phyloP scores from a whole-genome alignment of 2,329 filamentous ascomycete species.

The Blumeriella jaapii region DNA sequence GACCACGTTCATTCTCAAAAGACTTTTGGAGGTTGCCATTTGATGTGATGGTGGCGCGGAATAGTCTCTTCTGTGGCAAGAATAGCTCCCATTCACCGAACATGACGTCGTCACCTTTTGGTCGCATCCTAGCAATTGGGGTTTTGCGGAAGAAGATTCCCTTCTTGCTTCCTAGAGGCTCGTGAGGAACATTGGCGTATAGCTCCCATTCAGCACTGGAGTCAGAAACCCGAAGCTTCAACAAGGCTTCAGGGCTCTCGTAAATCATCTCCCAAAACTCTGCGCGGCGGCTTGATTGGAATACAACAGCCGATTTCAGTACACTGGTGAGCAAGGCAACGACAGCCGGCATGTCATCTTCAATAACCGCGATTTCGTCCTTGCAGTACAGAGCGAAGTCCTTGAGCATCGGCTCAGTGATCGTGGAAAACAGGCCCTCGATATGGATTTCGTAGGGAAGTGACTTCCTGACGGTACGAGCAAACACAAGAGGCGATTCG shows the following conservation, averaged over 20 bases:
- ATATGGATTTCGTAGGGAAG: slow-evolving; percentile 32
- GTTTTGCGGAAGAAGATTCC: slow-evolving; percentile 30
- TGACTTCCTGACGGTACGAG: slow-evolving; percentile 30
- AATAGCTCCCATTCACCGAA: slow-evolving; percentile 35
- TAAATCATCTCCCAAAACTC: slow-evolving; percentile 33
- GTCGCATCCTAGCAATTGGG: slow-evolving; percentile 37
- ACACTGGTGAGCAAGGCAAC: slow-evolving; percentile 20
- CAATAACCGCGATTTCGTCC: too few species aligned
- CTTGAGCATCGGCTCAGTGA: background rate
- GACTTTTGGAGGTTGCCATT: slow-evolving; percentile 19
- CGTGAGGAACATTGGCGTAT: slow-evolving; percentile 30
- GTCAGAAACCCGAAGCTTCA: slow-evolving; percentile 31
- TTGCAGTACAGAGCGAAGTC: too few species aligned
- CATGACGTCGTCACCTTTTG: slow-evolving; percentile 25
- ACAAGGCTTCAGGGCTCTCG: slow-evolving; percentile 27
- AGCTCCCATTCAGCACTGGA: slow-evolving; percentile 34
- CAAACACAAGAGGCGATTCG: slow-evolving; percentile 33
- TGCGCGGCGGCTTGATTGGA: slow-evolving; percentile 27
- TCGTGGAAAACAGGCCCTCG: slow-evolving; percentile 13
- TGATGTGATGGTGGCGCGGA: slow-evolving; percentile 29
- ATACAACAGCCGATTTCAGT: slow-evolving; percentile 26
- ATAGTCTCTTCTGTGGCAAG: slow-evolving; percentile 28
- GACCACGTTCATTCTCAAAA: slow-evolving; percentile 16
- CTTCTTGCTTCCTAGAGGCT: slow-evolving; percentile 26
- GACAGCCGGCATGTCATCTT: too few species aligned